Percentiles rank a stretch among this genome's conserved stretches.
These are phyloP conservation scores for Flammula alnicola DNA, from an alignment of 1,284 basidiomycete species.

Conservation along the genomic window DNA sequence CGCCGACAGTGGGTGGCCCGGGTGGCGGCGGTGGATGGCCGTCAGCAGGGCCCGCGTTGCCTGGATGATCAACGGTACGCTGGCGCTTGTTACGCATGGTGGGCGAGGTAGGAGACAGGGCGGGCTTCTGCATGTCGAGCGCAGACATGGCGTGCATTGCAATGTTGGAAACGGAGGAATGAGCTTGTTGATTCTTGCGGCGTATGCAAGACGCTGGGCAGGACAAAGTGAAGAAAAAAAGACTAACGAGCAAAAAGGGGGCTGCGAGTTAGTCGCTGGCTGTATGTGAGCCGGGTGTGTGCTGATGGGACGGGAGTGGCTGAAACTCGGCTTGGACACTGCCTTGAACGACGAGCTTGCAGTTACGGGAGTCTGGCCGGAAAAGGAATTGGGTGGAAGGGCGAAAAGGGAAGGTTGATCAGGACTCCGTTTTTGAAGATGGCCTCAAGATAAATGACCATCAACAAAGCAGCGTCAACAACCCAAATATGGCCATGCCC, in stretches of 20 bases:
- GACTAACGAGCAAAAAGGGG: constrained; percentile 30
- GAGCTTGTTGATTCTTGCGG: too few species aligned
- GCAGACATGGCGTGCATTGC: constrained; percentile 28
- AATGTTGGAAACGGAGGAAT: constrained; percentile 18
- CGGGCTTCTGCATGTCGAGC: constrained; percentile 39
- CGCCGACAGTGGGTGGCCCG: constrained; percentile 49
- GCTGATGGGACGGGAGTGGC: constrained; percentile 3
- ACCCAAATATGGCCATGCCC: too few species aligned
- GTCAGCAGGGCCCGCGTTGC: constrained; percentile 43
- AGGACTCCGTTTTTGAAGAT: constrained; percentile 46
- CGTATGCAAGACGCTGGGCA: too few species aligned
- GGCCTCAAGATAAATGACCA: constrained; percentile 41
- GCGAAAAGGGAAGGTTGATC: constrained; percentile 74
- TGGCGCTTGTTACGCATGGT: constrained; percentile 68
- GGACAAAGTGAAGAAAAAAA: constrained; percentile 28
- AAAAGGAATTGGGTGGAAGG: constrained; percentile 58
- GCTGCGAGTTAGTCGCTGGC: constrained; percentile 17
- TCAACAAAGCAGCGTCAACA: constrained; percentile 31
- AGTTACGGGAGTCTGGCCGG: constrained; percentile 49
- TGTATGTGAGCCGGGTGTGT: too few species aligned
- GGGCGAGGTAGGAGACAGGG: constrained; percentile 45
- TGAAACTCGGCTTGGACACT: not conserved
- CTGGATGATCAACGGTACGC: constrained; percentile 54
- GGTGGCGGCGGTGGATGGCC: constrained; percentile 43
- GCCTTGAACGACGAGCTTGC: constrained; percentile 30